Evolutionary conservation across 495 filamentous ascomycete species (phyloP), one percentile per base, ranked within the genome.

Genomic region (Daldinia caldariorum): DNA sequence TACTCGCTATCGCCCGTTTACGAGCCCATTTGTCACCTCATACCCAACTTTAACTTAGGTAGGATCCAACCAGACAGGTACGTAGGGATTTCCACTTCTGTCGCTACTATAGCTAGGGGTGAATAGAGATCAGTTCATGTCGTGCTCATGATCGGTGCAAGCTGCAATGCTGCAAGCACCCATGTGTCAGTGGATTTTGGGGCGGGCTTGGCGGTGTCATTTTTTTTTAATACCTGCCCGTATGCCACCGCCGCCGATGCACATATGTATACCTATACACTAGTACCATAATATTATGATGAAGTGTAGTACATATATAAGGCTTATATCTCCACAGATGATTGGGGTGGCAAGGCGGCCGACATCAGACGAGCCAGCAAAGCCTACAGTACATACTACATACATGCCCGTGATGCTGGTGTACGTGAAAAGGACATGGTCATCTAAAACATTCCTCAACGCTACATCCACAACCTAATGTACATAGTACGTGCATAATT

Each of bases 51-150:
- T 35, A 35, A 35, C 34, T 34, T 34, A 34, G 32, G 3, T 35
- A 18, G 20, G 20, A 12, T 47, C 12, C 43, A 22, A 47, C 34
- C 34, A 6, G 6, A 35, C 34, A n/a, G n/a, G n/a, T 7, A 10
- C 43, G 43, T 47, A 47, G 18, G 43, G 43, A 16, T 47, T 54
- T 55, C 51, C n/a, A 34, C 51, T 32, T 16, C 51, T 12, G 3
- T 20, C 51, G 5, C 43, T 47, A 47, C 43, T 6, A 35, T 35
- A 20, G 22, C 22, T 41, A 43, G 47, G 47, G 37, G 20, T 66
- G 43, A 47, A 47, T 9, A 47, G 43, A 62, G 70, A 64, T 69
- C 70, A 72, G 56, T 72, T 68, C 70, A 72, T 72, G 70, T 66
- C 61, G 70, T 72, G 70, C 55, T 61, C 64, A 53, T 64, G 60